Evolutionary conservation across 176 grass and related monocot species (phyloP), one percentile per base, ranked within the genome.

Genomic region (Elaeis guineensis): DNA sequence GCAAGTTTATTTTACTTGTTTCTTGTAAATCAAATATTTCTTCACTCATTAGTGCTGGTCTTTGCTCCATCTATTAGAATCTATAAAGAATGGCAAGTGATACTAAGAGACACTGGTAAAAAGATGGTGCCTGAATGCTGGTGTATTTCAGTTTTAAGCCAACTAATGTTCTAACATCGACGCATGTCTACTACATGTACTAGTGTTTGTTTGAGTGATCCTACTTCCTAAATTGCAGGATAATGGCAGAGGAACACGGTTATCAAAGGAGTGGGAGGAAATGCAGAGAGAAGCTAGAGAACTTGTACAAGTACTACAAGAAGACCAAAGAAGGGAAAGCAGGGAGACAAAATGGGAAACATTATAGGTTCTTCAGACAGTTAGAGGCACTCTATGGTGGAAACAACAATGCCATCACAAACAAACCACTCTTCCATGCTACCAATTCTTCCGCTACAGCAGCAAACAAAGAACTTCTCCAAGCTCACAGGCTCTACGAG

Each of bases 231-330:
- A 51, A 12, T 16, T 51, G 35, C 64, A 69, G 90, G 74, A 96
- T 89, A 67, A 85, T 57, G 83, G 77, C 85, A 5, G 80, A 73
- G 55, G 86, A 86, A 50, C 78, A 90, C 76, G 91, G 91, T 18
- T 82, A 90, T 72, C 77, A 39, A 18, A 86, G 91, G 4, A 96
- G 78, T 64, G 86, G 83, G 76, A 96, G 87, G 65, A 96, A 96
- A 77, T 96, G 91, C 80, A 89, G 83, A 52, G 91, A 96, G 78
- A 96, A 96, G 48, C 77, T 96, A 70, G 91, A 96, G 70, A 96
- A 96, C 87, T 77, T 96, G 58, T 82, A 96, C 78, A 96, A 96
- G 64, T 96, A 96, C 80, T 96, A 96, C 78, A 90, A 90, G 80
- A 89, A 89, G 65, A 96, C 86, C 69, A 96, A 82, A 74, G 86